Evolutionary conservation across 2,329 filamentous ascomycete species (phyloP), one percentile per base, ranked within the genome.

Genomic region (Passalora sequoiae): DNA sequence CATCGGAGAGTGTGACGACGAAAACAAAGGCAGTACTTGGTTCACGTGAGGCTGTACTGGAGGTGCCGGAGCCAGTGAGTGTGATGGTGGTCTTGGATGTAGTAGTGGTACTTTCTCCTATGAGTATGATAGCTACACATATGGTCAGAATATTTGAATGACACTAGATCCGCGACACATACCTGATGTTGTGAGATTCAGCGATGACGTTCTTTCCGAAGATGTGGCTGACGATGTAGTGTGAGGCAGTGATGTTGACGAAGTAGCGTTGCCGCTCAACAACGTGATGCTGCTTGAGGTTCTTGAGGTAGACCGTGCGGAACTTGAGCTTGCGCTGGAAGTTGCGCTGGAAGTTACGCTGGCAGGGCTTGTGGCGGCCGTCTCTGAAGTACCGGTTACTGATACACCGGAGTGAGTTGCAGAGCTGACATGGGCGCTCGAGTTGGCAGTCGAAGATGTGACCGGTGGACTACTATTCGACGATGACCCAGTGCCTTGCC

Each of bases 111-210:
- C 50, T 53, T n/a, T 42, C 45, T 37, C 48, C 43, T 24, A 45
- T 32, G 17, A 48, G 19, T 31, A 53, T 49, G 29, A 52, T 37
- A 19, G 52, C 53, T 57, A 40, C n/a, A 8, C 16, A 6, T 8
- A 4, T 4, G 40, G 57, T 33, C 55, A 51, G 37, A 36, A 16
- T 19, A 16, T 5, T 13, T 19, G 9, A 12, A 29, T 28, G 31
- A 25, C 16, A 17, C 12, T 24, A 17, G 16, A 12, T 8, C 17
- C 8, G 21, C 40, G 9, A 25, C n/a, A 33, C 49, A 38, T 51
- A 60, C 57, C 49, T 30, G 56, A 60, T 8, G 55, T 55, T 6
- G 56, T 59, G 19, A 53, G 22, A 41, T 56, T 58, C 5, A 37
- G 35, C n/a, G 46, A 40, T 16, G 35, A 3, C 12, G 21, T 42